Conservation (phyloP, 139 green algal genomes). For the Parachlorella kessleri region DNA sequence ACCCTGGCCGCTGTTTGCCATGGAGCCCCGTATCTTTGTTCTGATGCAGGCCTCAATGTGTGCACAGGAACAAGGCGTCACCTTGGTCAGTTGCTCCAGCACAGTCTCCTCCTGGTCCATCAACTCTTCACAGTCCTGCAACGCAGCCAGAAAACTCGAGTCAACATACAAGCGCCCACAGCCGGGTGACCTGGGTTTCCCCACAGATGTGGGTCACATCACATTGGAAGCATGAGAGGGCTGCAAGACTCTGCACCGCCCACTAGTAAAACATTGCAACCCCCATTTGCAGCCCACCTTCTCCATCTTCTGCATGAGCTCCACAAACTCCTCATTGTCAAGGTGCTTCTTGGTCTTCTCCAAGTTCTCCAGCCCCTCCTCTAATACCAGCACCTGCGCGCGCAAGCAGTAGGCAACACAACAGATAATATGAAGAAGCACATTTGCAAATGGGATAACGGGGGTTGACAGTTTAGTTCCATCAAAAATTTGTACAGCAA, state of each 20-base stretch:
- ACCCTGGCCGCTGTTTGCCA: not conserved
- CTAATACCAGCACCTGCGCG: not conserved
- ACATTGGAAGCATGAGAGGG: not conserved
- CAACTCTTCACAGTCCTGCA: constrained; percentile 8
- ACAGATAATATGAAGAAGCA: not conserved
- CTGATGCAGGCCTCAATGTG: not conserved
- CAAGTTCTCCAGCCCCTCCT: constrained; percentile 8
- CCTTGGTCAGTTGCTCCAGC: not conserved
- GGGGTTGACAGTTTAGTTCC: too few species aligned
- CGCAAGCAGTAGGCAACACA: not conserved
- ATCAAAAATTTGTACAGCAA: not conserved
- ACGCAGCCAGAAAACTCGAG: too few species aligned
- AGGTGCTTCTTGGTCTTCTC: constrained; percentile 40
- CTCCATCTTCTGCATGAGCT: constrained; percentile 15
- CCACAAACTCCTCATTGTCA: constrained; percentile 32
- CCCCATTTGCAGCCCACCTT: constrained; percentile 1
- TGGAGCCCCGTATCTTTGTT: not conserved
- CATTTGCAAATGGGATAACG: not conserved
- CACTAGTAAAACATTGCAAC: not conserved
- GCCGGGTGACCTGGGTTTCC: not conserved
- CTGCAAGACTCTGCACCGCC: not conserved
- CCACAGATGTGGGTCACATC: not conserved
- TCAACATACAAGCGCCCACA: not conserved
- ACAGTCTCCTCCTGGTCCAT: constrained; percentile 9
- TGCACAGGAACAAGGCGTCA: not conserved